Percentiles rank a stretch among this genome's conserved stretches.
phyloP scores from a whole-genome alignment of 2,329 filamentous ascomycete genomes.

The Beauveria sp. region DNA sequence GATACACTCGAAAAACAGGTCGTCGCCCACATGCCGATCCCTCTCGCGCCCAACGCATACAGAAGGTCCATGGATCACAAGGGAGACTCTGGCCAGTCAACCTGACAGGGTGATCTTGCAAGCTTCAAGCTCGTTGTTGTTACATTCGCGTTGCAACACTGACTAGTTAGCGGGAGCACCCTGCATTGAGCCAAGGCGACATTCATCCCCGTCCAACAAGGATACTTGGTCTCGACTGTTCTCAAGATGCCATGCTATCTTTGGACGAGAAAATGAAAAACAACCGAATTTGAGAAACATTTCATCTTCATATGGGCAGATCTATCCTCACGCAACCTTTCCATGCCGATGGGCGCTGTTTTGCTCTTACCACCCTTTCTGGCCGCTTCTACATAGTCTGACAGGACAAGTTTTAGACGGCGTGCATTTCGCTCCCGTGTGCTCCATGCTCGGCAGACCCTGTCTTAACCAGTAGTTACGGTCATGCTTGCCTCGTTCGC shows the following conservation, averaged over 20 bases:
- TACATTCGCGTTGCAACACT: constrained; percentile 1
- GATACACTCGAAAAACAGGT: not conserved
- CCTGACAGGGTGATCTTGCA: not conserved
- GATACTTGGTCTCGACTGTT: not conserved
- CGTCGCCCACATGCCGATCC: not conserved
- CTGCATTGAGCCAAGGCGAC: not conserved
- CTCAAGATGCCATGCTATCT: not conserved
- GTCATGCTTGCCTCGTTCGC: too few relatives aligned
- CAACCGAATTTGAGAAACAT: not conserved
- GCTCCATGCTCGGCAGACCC: too few relatives aligned
- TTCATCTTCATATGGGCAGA: not conserved
- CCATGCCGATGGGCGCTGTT: too few relatives aligned
- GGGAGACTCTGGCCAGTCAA: not conserved
- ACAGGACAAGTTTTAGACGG: too few relatives aligned
- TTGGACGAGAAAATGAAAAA: not conserved
- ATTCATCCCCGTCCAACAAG: not conserved
- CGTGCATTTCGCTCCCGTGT: too few relatives aligned
- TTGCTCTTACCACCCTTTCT: too few relatives aligned
- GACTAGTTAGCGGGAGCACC: not conserved
- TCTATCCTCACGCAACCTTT: too few relatives aligned
- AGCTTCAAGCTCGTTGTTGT: not conserved
- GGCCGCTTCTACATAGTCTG: too few relatives aligned
- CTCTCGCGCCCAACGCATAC: not conserved
- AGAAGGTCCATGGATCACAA: too few relatives aligned
- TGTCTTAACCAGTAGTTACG: too few relatives aligned